A percentile compares a stretch with the other conserved stretches of the same genome.
These are phyloP conservation scores for Talaromyces piceae DNA, from an alignment of 2,329 filamentous ascomycete genomes.

Conservation along the genomic window DNA sequence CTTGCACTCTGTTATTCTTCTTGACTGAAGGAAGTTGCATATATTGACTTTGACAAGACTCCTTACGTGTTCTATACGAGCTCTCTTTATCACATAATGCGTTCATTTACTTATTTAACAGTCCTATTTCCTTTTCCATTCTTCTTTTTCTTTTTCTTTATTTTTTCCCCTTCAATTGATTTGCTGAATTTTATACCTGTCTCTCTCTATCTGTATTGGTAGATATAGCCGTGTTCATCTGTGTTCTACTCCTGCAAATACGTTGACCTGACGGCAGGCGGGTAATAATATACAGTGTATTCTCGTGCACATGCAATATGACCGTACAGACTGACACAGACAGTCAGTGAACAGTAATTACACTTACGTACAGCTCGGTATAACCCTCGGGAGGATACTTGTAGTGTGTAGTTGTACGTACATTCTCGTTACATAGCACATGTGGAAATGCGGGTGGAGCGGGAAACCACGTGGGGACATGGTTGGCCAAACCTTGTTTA, in stretches of 20 bases:
- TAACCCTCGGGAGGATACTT: no score
- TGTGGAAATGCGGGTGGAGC: no score
- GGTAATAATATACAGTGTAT: no score
- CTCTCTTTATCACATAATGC: constrained; percentile 6
- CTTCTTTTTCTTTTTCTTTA: neutral
- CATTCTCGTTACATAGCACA: no score
- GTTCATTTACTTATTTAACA: no score
- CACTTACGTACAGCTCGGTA: neutral
- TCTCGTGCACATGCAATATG: neutral
- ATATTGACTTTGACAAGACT: constrained; percentile 2
- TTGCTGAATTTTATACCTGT: neutral
- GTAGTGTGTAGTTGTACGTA: no score
- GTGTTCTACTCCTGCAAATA: neutral
- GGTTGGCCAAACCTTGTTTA: neutral
- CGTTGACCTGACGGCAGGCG: no score
- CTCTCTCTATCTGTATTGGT: neutral
- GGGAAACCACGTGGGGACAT: neutral
- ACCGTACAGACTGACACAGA: neutral
- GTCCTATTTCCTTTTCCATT: neutral
- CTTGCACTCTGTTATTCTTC: neutral
- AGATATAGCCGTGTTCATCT: neutral
- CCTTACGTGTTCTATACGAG: constrained; percentile 7
- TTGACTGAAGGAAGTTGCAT: constrained; percentile 7
- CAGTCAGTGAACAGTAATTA: neutral
- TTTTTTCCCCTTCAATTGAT: neutral